Base-by-base conservation (phyloP, 106 monocot genomes). In the Apostasia ramifera region DNA sequence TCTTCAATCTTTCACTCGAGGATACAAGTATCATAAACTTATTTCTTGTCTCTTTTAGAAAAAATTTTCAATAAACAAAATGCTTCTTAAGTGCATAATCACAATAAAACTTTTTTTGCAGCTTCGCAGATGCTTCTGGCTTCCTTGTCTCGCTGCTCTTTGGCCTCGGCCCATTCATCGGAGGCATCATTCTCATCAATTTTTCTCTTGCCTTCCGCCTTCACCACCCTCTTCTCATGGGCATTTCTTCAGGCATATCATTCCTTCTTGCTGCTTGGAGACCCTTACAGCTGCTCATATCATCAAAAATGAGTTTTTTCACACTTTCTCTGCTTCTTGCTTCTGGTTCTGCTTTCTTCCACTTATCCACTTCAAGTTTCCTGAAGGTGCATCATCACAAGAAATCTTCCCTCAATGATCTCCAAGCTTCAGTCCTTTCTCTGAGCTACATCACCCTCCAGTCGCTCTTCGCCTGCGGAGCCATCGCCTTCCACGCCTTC, bases 121-220 rank as follows among this genome's bases (percentile, higher is more conserved):
- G 92, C 63, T 86, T 86, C 3, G 92, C 86, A 74, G 85, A 87
- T 59, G 78, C 87, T 55, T 92, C 97, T 45, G 97, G 87, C 45
- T 93, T 98, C 66, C 58, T 90, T 8, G 77, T 98, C 1, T 98
- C 92, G 2, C 71, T 92, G 40, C 69, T 98, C 38, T 92, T 98
- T 55, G 97, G 89, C 44, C 87, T 98, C 8, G 97, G 97, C n/a
- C 97, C 97, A 43, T 79, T 98, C 56, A 68, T 93, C 44, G 97
- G 97, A 53, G 97, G 92, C 41, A 47, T 84, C 57, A 74, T 87
- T 73, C 83, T 98, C 8, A 83, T 98, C 38, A 38, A 49, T 10
- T 87, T 84, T 43, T 68, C 89, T 52, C 76, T 81, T 39, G 74
- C 83, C 9, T 80, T 98, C 66, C 69, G 58, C 66, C 61, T 87